A percentile compares a stretch with the other conserved stretches of the same genome.
These are phyloP conservation scores for Camillea tinctor DNA, from an alignment of 2,329 filamentous ascomycete genomes.

Conservation along the genomic window DNA sequence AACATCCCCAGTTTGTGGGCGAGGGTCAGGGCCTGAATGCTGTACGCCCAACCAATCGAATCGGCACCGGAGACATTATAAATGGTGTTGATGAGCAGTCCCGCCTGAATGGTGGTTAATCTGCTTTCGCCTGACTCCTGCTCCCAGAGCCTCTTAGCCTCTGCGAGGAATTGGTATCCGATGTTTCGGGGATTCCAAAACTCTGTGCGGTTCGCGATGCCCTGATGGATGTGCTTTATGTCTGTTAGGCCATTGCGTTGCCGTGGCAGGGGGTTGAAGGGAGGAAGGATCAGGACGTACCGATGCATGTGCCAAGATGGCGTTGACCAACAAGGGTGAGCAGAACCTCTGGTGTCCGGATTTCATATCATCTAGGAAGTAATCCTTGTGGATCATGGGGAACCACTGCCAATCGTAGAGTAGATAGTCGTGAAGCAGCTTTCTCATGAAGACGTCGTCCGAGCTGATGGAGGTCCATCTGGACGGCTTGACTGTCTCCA, in stretches of 20 bases:
- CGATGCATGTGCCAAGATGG: conserved; percentile 35
- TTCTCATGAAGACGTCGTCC: conserved; percentile 37
- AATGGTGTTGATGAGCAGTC: conserved; percentile 30
- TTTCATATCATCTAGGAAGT: conserved; percentile 40
- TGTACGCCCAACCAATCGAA: conserved; percentile 36
- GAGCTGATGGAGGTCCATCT: conserved; percentile 37
- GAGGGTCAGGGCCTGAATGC: conserved; percentile 32
- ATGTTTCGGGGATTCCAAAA: conserved; percentile 37
- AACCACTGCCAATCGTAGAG: conserved; percentile 38
- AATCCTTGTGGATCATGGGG: conserved; percentile 38
- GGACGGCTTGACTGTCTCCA: conserved; percentile 32
- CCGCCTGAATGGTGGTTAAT: conserved; percentile 36
- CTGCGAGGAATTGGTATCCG: conserved; percentile 36
- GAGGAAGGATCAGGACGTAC: conserved; percentile 26
- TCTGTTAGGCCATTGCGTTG: neutral
- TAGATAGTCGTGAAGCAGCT: conserved; percentile 28
- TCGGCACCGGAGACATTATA: conserved; percentile 36
- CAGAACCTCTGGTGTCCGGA: conserved; percentile 33
- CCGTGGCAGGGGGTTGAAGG: too few relatives aligned
- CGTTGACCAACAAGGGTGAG: conserved; percentile 40
- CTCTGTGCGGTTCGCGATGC: conserved; percentile 28
- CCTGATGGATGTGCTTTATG: conserved; percentile 30
- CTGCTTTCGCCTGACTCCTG: conserved; percentile 24
- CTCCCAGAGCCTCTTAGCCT: conserved; percentile 37
- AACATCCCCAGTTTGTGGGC: conserved; percentile 32